Conservation (phyloP, 2,329 filamentous ascomycete genomes). For the Stemphylium lycopersici region DNA sequence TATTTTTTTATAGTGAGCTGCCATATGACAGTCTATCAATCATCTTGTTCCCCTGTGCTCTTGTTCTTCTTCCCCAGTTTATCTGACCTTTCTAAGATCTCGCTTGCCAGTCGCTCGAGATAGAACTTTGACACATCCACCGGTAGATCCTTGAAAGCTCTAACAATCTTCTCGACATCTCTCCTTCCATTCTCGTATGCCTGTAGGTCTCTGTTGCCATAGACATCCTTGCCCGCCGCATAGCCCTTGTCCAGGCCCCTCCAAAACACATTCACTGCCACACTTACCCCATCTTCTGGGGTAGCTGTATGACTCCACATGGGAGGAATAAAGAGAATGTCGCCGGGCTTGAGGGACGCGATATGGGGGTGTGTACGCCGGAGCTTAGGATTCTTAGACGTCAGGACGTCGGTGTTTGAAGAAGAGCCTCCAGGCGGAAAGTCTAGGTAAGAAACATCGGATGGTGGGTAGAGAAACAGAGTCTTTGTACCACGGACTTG, state of each 20-base stretch:
- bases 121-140: slow-evolving; percentile 75
- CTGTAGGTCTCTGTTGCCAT: slow-evolving; percentile 84
- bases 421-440: slow-evolving; percentile 81
- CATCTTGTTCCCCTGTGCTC: neutral
- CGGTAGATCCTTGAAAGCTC: slow-evolving; percentile 69
- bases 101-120: slow-evolving; percentile 71
- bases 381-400: slow-evolving; percentile 28
- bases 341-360: slow-evolving; percentile 70
- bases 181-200: slow-evolving; percentile 82
- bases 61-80: slow-evolving; percentile 22
- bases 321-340: slow-evolving; percentile 80
- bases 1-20: neutral
- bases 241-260: slow-evolving; percentile 71
- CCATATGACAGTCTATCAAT: neutral
- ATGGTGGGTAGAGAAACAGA: slow-evolving; percentile 78
- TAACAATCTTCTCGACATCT: slow-evolving; percentile 71
- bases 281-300: slow-evolving; percentile 60
- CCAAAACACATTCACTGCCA: slow-evolving; percentile 93
- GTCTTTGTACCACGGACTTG: slow-evolving; percentile 77
- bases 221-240: slow-evolving; percentile 78
- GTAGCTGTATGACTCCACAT: slow-evolving; percentile 82
- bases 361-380: slow-evolving; percentile 66
- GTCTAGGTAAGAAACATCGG: slow-evolving; percentile 71
- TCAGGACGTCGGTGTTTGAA: slow-evolving; percentile 76
- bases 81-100: slow-evolving; percentile 58